Evolutionary conservation across 2,329 filamentous ascomycete genomes (phyloP), one percentile per base, ranked within the genome.

Genomic region (Botrytis porri): DNA sequence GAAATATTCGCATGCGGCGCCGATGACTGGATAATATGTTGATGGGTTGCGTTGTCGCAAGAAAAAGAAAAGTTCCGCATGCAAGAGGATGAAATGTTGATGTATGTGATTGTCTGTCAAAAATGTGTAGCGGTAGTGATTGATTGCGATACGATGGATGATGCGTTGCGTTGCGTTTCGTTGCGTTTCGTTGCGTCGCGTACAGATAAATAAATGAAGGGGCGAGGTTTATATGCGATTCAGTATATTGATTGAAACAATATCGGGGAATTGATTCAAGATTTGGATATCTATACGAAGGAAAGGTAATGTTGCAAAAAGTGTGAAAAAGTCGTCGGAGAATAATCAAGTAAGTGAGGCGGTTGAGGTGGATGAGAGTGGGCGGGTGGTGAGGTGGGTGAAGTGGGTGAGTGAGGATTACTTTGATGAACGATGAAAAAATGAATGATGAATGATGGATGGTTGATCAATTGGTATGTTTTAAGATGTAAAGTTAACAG

Each of bases 211-310:
- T 25, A 51, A 45, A 20, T 51, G 43, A 66, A 66, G 63, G 63
- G 43, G 43, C 20, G 22, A 37, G 45, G 9, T 29, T 39, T 57
- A 25, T 54, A 12, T 57, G 57, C 18, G 64, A 35, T 14, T 41
- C 32, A 57, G 14, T 51, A 29, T 60, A 48, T 35, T 35, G 35
- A 32, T 54, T 57, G 35, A 67, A 57, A 67, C 35, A 67, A 54
- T 67, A 25, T 67, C 64, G 63, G 45, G 18, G 43, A 54, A 66
- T 66, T 66, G 45, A 66, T 51, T 37, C 63, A 66, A 66, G 63
- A n/a, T 51, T 66, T 37, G 63, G 6, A 29, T 51, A 2, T 25
- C 48, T 14, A 16, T 54, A 29, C 25, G 51, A 16, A 54, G 51
- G 14, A 18, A n/a, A 29, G 51, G 7, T 41, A 25, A 22, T 29